phyloP scores from a whole-genome alignment of 2,329 filamentous ascomycete species.

The Hypoxylon sp. region DNA sequence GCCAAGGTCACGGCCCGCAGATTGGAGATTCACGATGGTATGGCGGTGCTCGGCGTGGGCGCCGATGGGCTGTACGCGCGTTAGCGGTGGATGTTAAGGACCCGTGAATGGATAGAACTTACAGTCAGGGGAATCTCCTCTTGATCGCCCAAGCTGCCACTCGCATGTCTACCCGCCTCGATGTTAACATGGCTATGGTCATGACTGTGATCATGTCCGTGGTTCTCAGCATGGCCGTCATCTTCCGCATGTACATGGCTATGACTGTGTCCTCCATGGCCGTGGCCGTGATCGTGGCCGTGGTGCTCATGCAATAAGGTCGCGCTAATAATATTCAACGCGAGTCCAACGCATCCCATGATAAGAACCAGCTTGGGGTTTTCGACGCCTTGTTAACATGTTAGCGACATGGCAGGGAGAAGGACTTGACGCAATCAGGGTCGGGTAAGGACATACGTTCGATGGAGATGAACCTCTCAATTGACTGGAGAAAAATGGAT shows the following conservation, averaged over 20 bases:
- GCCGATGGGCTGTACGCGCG: conserved; percentile 49
- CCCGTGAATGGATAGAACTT: conserved; percentile 17
- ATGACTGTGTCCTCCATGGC: conserved; percentile 47
- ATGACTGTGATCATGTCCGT: conserved; percentile 46
- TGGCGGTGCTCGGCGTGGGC: conserved; percentile 68
- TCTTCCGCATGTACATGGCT: conserved; percentile 20
- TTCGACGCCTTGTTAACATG: conserved; percentile 66
- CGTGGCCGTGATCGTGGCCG: conserved; percentile 52
- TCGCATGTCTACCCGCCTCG: conserved; percentile 47
- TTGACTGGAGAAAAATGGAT: conserved; percentile 80
- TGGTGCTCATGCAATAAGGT: conserved; percentile 74
- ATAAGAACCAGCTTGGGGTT: conserved; percentile 77
- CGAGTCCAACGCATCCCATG: conserved; percentile 76
- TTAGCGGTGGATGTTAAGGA: conserved; percentile 13
- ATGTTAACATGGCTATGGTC: conserved; percentile 52
- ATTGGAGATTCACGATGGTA: conserved; percentile 51
- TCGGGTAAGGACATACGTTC: conserved; percentile 60
- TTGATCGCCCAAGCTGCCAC: conserved; percentile 42
- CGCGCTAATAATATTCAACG: conserved; percentile 76
- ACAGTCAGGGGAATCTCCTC: conserved; percentile 50
- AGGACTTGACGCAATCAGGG: background rate
- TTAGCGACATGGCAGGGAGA: conserved; percentile 8
- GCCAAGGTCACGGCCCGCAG: conserved; percentile 72
- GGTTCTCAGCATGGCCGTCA: conserved; percentile 29
- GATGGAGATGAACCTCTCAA: conserved; percentile 77